These are phyloP conservation scores for Penicillium arizonense DNA, from an alignment of 495 filamentous ascomycete species.

Conservation along the genomic window DNA sequence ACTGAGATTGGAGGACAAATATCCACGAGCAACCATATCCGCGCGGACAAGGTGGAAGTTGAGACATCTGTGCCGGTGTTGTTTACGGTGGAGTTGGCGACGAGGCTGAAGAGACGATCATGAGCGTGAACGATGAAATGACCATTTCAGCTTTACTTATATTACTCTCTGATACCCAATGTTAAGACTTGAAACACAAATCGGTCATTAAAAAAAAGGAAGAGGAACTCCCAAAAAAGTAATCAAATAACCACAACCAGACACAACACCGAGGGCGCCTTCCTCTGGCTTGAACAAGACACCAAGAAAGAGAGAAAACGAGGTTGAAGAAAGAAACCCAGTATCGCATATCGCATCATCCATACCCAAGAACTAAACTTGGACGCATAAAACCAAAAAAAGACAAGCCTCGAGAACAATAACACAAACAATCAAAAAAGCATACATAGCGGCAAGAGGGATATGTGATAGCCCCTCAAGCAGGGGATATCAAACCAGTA, in stretches of 20 bases:
- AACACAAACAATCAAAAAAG: slow-evolving; percentile 5
- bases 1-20: slow-evolving; percentile 81
- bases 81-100: slow-evolving; percentile 77
- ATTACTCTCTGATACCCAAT: background rate
- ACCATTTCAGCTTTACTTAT: background rate
- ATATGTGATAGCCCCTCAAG: slow-evolving; percentile 7
- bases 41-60: slow-evolving; percentile 55
- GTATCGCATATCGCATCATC: slow-evolving; percentile 25
- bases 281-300: slow-evolving; percentile 23
- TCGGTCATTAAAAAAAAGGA: slow-evolving; percentile 11
- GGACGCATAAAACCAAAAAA: slow-evolving; percentile 11
- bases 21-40: slow-evolving; percentile 91
- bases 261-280: slow-evolving; percentile 22
- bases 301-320: slow-evolving; percentile 16
- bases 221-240: slow-evolving; percentile 2
- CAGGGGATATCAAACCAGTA: slow-evolving; percentile 27
- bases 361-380: slow-evolving; percentile 21
- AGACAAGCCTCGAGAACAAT: slow-evolving; percentile 5
- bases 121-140: slow-evolving; percentile 1
- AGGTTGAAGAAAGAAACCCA: slow-evolving; percentile 8
- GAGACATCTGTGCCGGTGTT: slow-evolving; percentile 67
- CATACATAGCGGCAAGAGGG: slow-evolving; percentile 4
- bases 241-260: slow-evolving; percentile 9
- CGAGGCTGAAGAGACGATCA: slow-evolving; percentile 34
- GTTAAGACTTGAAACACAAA: background rate